phyloP scores from a whole-genome alignment of 2,329 filamentous ascomycete species.

The Epichloe brachyelytri region DNA sequence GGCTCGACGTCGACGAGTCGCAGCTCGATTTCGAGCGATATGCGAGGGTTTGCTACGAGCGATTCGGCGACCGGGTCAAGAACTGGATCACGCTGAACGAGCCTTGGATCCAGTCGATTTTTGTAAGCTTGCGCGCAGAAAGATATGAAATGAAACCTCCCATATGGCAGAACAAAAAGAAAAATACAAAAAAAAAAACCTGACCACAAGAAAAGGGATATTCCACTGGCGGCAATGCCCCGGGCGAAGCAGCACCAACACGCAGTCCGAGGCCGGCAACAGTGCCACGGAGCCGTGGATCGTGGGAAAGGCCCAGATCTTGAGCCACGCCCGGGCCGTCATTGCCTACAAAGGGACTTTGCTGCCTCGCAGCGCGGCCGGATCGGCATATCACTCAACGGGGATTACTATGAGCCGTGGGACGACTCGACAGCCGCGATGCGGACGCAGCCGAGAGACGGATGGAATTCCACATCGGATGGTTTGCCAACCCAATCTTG shows the following conservation, averaged over 20 bases:
- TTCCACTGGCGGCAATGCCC: conserved; percentile 21
- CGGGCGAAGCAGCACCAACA: conserved; percentile 14
- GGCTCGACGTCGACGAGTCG: conserved; percentile 19
- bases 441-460: conserved; percentile 19
- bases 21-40: conserved; percentile 24
- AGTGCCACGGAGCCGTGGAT: conserved; percentile 25
- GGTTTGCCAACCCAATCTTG: conserved; percentile 28
- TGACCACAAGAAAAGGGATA: conserved; percentile 14
- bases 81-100: conserved; percentile 29
- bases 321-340: conserved; percentile 22
- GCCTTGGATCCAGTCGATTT: conserved; percentile 24
- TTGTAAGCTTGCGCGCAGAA: conserved; percentile 10
- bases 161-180: too few species aligned
- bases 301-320: conserved; percentile 22
- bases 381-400: conserved; percentile 25
- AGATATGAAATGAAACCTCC: neutral
- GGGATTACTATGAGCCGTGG: conserved; percentile 25
- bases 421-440: conserved; percentile 14
- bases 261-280: conserved; percentile 11
- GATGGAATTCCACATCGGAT: conserved; percentile 26
- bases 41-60: conserved; percentile 22
- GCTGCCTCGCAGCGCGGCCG: conserved; percentile 14
- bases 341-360: conserved; percentile 21
- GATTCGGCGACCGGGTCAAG: conserved; percentile 28
- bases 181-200: neutral